Base-by-base conservation (phyloP, 2,329 filamentous ascomycete species). In the Exophiala xenobiotica region DNA sequence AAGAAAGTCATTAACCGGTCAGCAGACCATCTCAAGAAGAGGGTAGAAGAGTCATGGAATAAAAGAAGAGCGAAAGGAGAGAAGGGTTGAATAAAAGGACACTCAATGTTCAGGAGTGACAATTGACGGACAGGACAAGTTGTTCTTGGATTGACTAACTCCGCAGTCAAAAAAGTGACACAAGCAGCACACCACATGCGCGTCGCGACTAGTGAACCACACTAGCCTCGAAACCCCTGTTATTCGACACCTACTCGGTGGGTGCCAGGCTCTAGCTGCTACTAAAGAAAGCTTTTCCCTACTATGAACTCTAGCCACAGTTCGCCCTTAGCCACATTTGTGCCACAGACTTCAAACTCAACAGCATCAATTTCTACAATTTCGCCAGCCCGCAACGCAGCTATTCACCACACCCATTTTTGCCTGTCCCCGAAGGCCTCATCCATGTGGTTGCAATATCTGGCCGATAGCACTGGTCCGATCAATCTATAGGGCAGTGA, bases 1-100 rank as follows among this genome's bases (percentile, higher is more conserved):
- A 62, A 47, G 61, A 57, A 58, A 64, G 44, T 58, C 61, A 65
- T 67, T 68, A 70, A 70, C 60, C 65, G 66, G 67, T 61, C 60
- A 63, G 56, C 52, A 45, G 58, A 54, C 47, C 50, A 50, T 49
- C 14, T 20, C 35, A n/a, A 27, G 27, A 54, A 27, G 42, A 38
- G 42, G 38, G 31, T 46, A 53, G 47, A 53, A 47, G 38, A 55
- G 35, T 26, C 29, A 49, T 41, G 56, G 54, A 48, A 57, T 52
- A 44, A 56, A 38, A 54, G 54, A 55, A 47, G 31, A 41, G 38
- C 47, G 61, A 58, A 62, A 62, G 59, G 62, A 54, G 61, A 61
- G 60, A 62, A 53, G 55, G 35, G 44, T 59, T 53, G 49, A 61
- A 50, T 47, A 54, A 45, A 58, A 57, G 51, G 38, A 47, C 31